Conservation (phyloP, 139 green algal species). For the Ulvella scutata region DNA sequence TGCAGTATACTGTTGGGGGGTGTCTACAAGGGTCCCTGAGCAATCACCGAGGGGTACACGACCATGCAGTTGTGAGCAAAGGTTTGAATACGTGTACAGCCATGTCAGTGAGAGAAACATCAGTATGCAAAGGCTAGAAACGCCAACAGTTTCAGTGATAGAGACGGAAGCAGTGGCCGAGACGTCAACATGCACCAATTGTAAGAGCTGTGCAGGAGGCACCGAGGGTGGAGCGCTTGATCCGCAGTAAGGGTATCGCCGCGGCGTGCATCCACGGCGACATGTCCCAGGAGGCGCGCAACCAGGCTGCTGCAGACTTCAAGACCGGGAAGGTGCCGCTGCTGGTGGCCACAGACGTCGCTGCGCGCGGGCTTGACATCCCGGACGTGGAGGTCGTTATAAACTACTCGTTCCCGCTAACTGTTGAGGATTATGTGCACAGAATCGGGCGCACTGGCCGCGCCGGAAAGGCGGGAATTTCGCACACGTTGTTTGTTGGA, state of each 20-base stretch:
- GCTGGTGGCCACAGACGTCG: constrained; percentile 63
- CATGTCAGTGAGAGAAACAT: too few species aligned
- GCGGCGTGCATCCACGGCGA: constrained; percentile 76
- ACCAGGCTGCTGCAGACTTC: constrained; percentile 63
- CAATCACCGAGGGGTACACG: too few species aligned
- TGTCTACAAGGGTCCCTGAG: too few species aligned
- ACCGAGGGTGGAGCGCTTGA: constrained; percentile 52
- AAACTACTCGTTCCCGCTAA: constrained; percentile 95
- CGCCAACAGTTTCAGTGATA: too few species aligned
- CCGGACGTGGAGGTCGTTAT: constrained; percentile 75
- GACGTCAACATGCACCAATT: too few species aligned
- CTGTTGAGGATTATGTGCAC: constrained; percentile 96
- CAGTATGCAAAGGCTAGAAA: too few species aligned
- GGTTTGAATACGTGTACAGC: too few species aligned
- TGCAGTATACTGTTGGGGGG: too few species aligned
- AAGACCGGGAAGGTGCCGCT: constrained; percentile 43
- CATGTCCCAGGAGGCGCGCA: constrained; percentile 63
- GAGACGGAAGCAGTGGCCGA: too few species aligned
- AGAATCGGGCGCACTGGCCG: constrained; percentile 87
- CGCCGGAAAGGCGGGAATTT: constrained; percentile 71
- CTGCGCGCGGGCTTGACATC: constrained; percentile 50
- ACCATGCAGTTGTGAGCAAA: too few species aligned
- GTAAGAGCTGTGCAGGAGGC: constrained; percentile 46
- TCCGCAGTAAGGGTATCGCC: constrained; percentile 56
- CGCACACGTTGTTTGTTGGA: constrained; percentile 79